Base-by-base conservation (phyloP, 208 protist genomes). In the Trypanosoma boissoni region DNA sequence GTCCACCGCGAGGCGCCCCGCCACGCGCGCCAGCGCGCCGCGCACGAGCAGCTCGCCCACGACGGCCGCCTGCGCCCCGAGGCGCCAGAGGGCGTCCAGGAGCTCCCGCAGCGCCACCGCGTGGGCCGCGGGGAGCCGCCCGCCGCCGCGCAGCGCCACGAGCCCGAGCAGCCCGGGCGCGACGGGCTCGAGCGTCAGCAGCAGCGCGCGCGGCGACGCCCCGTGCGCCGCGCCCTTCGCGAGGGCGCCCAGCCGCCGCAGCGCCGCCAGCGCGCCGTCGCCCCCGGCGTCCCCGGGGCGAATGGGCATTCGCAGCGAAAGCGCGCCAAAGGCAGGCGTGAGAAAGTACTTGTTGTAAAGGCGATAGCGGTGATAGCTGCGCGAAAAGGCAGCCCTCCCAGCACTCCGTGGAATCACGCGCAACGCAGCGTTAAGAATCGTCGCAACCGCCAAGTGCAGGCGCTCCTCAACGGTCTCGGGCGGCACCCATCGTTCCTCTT, bases 381-480 rank as follows among this genome's bases (percentile, higher is more conserved):
- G 61, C 3, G 51, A 10, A 41, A 81, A 93, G 7, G 37, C 29
- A 29, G 3, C 18, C 14, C 61, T 41, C 27, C 37, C 28, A 29
- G 67, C 52, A 20, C 28, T 45, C 20, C 32, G 64, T 49, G 45
- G 29, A 0, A 72, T 69, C 23, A 91, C 36, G 1, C 18, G 9
- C 24, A 83, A 43, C 12, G 78, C 45, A 2, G 36, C 46, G 42
- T 95, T 91, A 12, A 76, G 34, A 23, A 85, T 65, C 49, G 73
- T 61, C 10, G 70, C 64, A 12, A 88, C 7, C 26, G 45, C 77
- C 9, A 87, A 48, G 44, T 92, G 82, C 12, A 95, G 72, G 6
- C 88, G 77, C 34, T 92, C 76, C 64, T 88, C 76, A 1, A 95
- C 2, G 2, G 88, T 95, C 56, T 95, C 83, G 12, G 31, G 27